phyloP scores from a whole-genome alignment of 1,284 basidiomycete genomes.

The Naganishia albida region DNA sequence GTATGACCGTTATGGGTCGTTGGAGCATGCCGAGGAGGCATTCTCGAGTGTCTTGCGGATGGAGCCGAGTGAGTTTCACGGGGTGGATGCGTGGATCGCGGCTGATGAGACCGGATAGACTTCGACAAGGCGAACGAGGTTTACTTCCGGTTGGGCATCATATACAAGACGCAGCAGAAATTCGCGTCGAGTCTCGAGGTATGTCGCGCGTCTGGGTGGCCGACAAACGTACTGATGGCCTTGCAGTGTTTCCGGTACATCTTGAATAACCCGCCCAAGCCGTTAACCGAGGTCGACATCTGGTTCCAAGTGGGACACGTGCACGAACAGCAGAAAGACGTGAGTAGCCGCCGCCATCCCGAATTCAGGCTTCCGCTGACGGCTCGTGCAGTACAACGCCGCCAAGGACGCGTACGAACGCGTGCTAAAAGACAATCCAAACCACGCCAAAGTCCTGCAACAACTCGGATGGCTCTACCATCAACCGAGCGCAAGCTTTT shows the following conservation, averaged over 20 bases:
- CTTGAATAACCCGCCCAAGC: conserved; percentile 88
- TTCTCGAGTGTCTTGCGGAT: conserved; percentile 94
- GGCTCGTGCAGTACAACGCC: conserved; percentile 65
- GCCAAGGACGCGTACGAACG: conserved; percentile 96
- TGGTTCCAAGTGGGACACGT: conserved; percentile 99
- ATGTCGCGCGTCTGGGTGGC: conserved; percentile 36
- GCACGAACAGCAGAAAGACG: conserved; percentile 93
- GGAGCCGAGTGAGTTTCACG: conserved; percentile 73
- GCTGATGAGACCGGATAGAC: conserved; percentile 58
- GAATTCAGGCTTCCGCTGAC: neutral
- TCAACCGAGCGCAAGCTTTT: conserved; percentile 88
- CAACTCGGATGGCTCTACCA: conserved; percentile 98
- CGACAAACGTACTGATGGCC: conserved; percentile 11
- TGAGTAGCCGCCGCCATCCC: conserved; percentile 55
- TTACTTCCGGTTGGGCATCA: conserved; percentile 95
- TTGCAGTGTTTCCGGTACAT: conserved; percentile 87
- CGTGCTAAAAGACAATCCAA: conserved; percentile 90
- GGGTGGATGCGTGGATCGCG: neutral
- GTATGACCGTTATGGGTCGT: conserved; percentile 95
- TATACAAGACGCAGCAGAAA: conserved; percentile 98
- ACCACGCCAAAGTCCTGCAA: conserved; percentile 95
- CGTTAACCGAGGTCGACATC: conserved; percentile 94
- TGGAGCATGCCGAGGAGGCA: conserved; percentile 98
- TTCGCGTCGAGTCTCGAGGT: conserved; percentile 75
- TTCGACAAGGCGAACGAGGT: conserved; percentile 99